Evolutionary conservation across 2,329 filamentous ascomycete species (phyloP).

Genomic region (Bipolaris sorokiniana): DNA sequence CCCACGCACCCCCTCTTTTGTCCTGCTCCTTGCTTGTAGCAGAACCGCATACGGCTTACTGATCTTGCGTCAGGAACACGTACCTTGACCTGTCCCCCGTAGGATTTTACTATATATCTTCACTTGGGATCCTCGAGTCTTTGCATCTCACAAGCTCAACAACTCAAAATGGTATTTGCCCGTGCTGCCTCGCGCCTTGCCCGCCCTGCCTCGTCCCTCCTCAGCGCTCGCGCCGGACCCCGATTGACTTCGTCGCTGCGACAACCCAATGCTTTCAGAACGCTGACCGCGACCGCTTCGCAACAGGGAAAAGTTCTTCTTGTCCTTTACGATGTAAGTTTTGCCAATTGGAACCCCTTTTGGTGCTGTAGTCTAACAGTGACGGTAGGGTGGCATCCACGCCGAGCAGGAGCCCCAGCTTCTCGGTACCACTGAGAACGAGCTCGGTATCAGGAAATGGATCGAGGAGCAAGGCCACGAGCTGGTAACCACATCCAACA

Average conservation of each 20-base stretch:
- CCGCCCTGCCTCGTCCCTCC: conserved; percentile 60
- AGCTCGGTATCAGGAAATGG: conserved; percentile 97
- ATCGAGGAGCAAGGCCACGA: conserved; percentile 97
- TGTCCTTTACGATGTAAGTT: conserved; percentile 86
- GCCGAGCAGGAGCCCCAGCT: conserved; percentile 86
- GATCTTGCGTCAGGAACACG: conserved; percentile 37
- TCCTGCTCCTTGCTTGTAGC: background rate
- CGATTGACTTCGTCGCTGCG: conserved; percentile 53
- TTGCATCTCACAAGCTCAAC: conserved; percentile 22
- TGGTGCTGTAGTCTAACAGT: conserved; percentile 26
- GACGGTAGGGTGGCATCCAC: conserved; percentile 73
- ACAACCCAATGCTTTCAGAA: conserved; percentile 60
- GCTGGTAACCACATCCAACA: conserved; percentile 95
- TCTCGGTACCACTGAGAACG: conserved; percentile 96
- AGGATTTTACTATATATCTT: conserved; percentile 33
- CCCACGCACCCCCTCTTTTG: conserved; percentile 27
- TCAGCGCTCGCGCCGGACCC: conserved; percentile 54
- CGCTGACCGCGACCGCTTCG: conserved; percentile 68
- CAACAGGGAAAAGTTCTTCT: conserved; percentile 94
- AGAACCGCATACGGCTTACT: conserved; percentile 28
- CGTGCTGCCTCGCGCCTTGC: conserved; percentile 65
- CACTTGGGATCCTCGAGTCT: conserved; percentile 24
- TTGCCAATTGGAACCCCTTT: conserved; percentile 2
- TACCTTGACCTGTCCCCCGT: conserved; percentile 23
- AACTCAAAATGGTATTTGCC: conserved; percentile 64